These are phyloP conservation scores for Cladosporium velox DNA, from an alignment of 2,329 filamentous ascomycete species.

Conservation along the genomic window DNA sequence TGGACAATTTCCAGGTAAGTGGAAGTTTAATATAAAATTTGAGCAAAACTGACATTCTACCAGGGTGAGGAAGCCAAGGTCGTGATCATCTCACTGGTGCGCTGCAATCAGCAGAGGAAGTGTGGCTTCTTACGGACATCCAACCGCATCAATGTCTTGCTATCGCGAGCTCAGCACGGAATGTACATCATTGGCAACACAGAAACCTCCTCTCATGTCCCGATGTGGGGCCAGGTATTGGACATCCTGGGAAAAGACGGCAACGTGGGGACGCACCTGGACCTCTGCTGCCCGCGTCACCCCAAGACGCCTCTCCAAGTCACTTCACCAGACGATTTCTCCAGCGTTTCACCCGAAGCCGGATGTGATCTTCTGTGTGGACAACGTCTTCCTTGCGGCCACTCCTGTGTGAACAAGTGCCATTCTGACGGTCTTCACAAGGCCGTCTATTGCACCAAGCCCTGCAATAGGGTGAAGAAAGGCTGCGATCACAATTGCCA, in stretches of 20 bases:
- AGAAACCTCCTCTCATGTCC: slow-evolving; percentile 63
- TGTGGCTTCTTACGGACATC: slow-evolving; percentile 68
- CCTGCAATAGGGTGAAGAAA: slow-evolving; percentile 40
- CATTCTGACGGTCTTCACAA: slow-evolving; percentile 48
- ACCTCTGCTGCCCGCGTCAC: slow-evolving; percentile 64
- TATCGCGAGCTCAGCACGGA: slow-evolving; percentile 68
- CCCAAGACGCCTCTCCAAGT: slow-evolving; percentile 53
- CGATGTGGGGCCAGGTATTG: slow-evolving; percentile 66
- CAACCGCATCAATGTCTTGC: slow-evolving; percentile 70
- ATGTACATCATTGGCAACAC: slow-evolving; percentile 73
- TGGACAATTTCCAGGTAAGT: slow-evolving; percentile 61
- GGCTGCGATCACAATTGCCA: slow-evolving; percentile 48
- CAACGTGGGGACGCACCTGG: slow-evolving; percentile 54
- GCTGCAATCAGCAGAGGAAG: slow-evolving; percentile 62
- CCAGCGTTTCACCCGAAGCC: slow-evolving; percentile 59
- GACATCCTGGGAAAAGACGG: slow-evolving; percentile 49
- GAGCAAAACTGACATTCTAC: neutral
- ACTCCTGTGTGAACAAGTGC: slow-evolving; percentile 48
- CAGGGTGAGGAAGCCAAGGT: slow-evolving; percentile 74
- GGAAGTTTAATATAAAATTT: neutral
- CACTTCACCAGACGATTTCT: slow-evolving; percentile 60
- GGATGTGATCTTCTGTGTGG: slow-evolving; percentile 59
- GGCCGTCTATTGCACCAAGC: slow-evolving; percentile 44
- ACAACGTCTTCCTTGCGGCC: slow-evolving; percentile 47
- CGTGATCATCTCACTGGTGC: slow-evolving; percentile 69